Percentiles rank a stretch among this genome's conserved stretches.
Evolutionary conservation across 1,139 yeast species (phyloP).

Genomic region (Meyerozyma smithsonii): DNA sequence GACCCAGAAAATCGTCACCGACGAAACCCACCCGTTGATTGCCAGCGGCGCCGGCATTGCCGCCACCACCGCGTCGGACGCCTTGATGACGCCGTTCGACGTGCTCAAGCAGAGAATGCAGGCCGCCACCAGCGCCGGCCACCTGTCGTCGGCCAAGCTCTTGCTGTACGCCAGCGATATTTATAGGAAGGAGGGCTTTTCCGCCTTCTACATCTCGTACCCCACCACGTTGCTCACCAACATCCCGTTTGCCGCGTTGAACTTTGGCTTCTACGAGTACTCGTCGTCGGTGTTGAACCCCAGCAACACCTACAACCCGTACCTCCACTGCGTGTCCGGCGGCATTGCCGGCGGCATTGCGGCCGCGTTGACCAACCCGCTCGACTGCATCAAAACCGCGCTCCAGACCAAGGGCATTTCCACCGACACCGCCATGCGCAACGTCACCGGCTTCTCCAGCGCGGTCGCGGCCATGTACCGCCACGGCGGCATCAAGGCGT

Average conservation of each 20-base stretch:
- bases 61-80: slow-evolving; percentile 91
- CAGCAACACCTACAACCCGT: slow-evolving; percentile 72
- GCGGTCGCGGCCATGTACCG: slow-evolving; percentile 69
- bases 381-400: slow-evolving; percentile 91
- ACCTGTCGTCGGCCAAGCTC: slow-evolving; percentile 22
- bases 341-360: slow-evolving; percentile 96
- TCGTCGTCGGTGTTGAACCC: slow-evolving; percentile 78
- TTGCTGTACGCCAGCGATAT: slow-evolving; percentile 43
- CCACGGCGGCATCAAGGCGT: slow-evolving; percentile 66
- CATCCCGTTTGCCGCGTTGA: slow-evolving; percentile 93
- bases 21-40: slow-evolving; percentile 71
- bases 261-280: slow-evolving; percentile 90
- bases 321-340: slow-evolving; percentile 89
- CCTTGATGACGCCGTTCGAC: slow-evolving; percentile 97
- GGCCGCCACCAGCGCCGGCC: slow-evolving; percentile 57
- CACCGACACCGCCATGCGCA: slow-evolving; percentile 45
- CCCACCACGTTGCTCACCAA: slow-evolving; percentile 93
- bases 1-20: slow-evolving; percentile 43
- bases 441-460: slow-evolving; percentile 62
- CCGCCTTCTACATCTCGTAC: slow-evolving; percentile 85
- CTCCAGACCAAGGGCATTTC: slow-evolving; percentile 72
- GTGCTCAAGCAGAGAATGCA: slow-evolving; percentile 77
- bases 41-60: slow-evolving; percentile 90
- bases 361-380: slow-evolving; percentile 93
- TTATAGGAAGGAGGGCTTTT: slow-evolving; percentile 70